Percentiles rank a stretch among this genome's conserved stretches.
phyloP scores from a whole-genome alignment of 2,329 filamentous ascomycete species.

The Hawksworthiomyces lignivorus region DNA sequence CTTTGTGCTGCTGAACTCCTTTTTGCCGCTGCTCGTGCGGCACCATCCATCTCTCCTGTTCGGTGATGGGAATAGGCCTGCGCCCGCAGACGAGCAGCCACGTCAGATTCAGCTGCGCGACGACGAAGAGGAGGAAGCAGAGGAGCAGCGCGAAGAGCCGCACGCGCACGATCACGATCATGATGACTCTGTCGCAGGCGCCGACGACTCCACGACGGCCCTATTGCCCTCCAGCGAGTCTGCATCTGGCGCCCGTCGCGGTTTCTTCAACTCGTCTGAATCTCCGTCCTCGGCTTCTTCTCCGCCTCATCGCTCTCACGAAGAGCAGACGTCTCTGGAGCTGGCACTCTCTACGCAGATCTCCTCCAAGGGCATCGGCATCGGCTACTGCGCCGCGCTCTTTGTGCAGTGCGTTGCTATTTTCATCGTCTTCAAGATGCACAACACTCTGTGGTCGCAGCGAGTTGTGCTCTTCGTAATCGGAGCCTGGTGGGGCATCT shows the following conservation, averaged over 20 bases:
- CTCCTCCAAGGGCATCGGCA: conserved; percentile 86
- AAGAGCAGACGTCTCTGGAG: conserved; percentile 54
- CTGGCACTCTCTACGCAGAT: conserved; percentile 82
- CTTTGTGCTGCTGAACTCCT: conserved; percentile 92
- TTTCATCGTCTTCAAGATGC: conserved; percentile 62
- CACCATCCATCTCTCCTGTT: conserved; percentile 56
- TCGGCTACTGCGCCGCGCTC: conserved; percentile 82
- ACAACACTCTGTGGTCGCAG: conserved; percentile 76
- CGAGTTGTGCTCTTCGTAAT: conserved; percentile 81
- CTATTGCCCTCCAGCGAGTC: conserved; percentile 29
- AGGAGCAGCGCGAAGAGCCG: conserved; percentile 19
- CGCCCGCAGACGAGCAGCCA: conserved; percentile 1
- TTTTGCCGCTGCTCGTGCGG: conserved; percentile 81
- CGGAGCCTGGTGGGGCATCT: conserved; percentile 86
- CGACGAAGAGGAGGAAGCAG: conserved; percentile 22
- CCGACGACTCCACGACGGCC: conserved; percentile 36
- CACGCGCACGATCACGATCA: conserved; percentile 21
- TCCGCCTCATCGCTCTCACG: conserved; percentile 16
- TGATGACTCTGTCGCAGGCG: conserved; percentile 20
- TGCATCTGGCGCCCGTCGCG: background rate
- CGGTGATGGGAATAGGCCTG: conserved; percentile 4
- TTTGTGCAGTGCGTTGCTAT: conserved; percentile 79
- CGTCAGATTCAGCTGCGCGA: conserved; percentile 24
- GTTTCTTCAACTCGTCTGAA: background rate
- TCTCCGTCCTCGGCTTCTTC: background rate